Conservation (phyloP, 2,329 filamentous ascomycete genomes). For the Chaetomiaceae sp. region DNA sequence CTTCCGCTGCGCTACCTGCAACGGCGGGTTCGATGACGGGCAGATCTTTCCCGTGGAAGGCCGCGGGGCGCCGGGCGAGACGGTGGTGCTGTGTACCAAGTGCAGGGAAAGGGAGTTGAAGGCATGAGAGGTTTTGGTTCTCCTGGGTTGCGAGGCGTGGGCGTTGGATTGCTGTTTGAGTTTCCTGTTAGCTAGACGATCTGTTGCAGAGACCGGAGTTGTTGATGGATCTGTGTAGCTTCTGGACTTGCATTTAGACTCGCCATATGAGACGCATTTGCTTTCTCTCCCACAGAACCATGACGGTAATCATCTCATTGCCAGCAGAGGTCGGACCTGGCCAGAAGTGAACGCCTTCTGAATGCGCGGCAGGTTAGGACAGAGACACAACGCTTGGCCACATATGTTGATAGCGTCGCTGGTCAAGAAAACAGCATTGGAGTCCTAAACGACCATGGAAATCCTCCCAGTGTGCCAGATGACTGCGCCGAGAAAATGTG, state of each 20-base stretch:
- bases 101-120: conserved; percentile 60
- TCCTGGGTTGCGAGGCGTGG: neutral
- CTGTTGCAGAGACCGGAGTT: neutral
- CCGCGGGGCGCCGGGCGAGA: conserved; percentile 36
- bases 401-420: neutral
- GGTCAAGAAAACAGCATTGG: neutral
- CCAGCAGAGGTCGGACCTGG: too few relatives aligned
- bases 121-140: conserved; percentile 31
- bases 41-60: conserved; percentile 60
- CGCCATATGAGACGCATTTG: too few relatives aligned
- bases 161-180: neutral
- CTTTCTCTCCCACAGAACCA: too few relatives aligned
- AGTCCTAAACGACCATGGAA: neutral
- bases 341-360: too few relatives aligned
- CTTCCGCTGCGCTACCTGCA: conserved; percentile 71
- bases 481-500: neutral
- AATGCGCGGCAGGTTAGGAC: too few relatives aligned
- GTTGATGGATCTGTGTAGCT: too few relatives aligned
- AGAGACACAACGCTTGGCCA: too few relatives aligned
- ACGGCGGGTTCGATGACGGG: conserved; percentile 58
- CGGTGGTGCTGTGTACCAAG: conserved; percentile 55
- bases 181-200: neutral
- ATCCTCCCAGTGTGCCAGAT: neutral
- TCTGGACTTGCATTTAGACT: neutral
- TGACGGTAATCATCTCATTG: too few relatives aligned